A percentile compares a stretch with the other conserved stretches of the same genome.
Conservation (phyloP, 768 basidiomycete species). For the Lyophyllum decastes region DNA sequence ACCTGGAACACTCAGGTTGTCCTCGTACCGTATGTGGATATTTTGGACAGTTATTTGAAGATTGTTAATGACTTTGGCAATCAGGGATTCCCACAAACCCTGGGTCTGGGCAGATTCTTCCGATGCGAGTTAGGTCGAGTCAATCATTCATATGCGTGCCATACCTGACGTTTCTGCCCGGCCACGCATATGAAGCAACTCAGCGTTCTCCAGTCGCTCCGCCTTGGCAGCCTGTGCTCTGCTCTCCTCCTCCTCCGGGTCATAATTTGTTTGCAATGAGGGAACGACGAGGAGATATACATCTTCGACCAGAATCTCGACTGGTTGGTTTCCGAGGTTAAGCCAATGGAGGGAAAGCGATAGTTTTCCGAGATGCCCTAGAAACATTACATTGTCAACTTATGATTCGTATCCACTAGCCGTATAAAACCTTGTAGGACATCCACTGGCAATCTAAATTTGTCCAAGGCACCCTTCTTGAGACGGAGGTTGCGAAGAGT, state of each 20-base stretch:
- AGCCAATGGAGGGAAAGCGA: conserved; percentile 88
- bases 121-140: conserved; percentile 7
- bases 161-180: conserved; percentile 55
- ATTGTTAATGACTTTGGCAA: conserved; percentile 92
- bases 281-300: conserved; percentile 93
- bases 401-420: background rate
- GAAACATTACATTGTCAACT: background rate
- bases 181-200: conserved; percentile 71
- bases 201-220: conserved; percentile 87
- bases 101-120: conserved; percentile 74
- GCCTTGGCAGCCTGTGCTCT: conserved; percentile 84
- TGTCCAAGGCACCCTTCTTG: conserved; percentile 92
- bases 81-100: conserved; percentile 79
- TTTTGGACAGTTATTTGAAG: conserved; percentile 94
- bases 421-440: conserved; percentile 78
- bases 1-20: conserved; percentile 89
- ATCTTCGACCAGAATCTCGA: conserved; percentile 90
- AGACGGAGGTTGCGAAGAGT: conserved; percentile 81
- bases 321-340: conserved; percentile 86
- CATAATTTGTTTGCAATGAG: conserved; percentile 62
- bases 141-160: conserved; percentile 1
- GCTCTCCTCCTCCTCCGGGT: conserved; percentile 83
- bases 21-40: conserved; percentile 96
- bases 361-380: conserved; percentile 85
- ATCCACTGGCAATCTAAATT: conserved; percentile 93